These are phyloP conservation scores for Starmerella potacharoeniae DNA, from an alignment of 805 yeast genomes.

Conservation along the genomic window DNA sequence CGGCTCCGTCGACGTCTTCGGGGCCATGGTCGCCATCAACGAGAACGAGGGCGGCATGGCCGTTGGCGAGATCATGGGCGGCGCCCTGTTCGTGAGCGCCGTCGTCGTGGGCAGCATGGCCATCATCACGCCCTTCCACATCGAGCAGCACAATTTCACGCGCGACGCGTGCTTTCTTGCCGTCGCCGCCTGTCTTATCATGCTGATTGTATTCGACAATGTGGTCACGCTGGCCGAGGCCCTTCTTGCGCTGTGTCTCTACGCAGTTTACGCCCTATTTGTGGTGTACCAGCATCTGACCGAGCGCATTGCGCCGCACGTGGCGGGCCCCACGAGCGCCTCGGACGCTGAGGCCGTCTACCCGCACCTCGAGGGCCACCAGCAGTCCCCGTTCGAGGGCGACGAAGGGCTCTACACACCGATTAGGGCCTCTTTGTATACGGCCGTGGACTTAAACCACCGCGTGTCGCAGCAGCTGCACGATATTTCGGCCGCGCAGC, in stretches of 20 bases:
- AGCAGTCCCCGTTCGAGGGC: background rate
- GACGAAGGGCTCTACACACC: conserved; percentile 7
- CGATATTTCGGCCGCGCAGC: conserved; percentile 1
- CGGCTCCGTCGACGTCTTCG: conserved; percentile 80
- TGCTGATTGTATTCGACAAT: conserved; percentile 47
- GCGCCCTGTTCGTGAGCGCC: conserved; percentile 70
- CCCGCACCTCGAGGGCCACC: background rate
- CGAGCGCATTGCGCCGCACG: background rate
- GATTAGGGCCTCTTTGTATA: conserved; percentile 9
- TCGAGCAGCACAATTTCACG: conserved; percentile 36
- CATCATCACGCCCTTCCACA: conserved; percentile 51
- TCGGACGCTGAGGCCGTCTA: background rate
- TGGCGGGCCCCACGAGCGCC: background rate
- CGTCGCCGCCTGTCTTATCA: conserved; percentile 38
- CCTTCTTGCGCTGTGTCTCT: conserved; percentile 42
- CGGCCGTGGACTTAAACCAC: conserved; percentile 15
- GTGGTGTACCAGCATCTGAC: conserved; percentile 33
- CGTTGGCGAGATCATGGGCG: conserved; percentile 82
- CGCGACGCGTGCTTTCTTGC: conserved; percentile 53
- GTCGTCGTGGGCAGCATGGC: conserved; percentile 75
- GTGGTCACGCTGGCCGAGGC: conserved; percentile 47
- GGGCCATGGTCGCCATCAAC: conserved; percentile 73
- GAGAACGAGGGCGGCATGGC: conserved; percentile 67
- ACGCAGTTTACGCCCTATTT: conserved; percentile 47
- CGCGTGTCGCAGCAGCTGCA: conserved; percentile 9